Base-by-base conservation (phyloP, 805 yeast genomes). In the Kazachstania africana region DNA sequence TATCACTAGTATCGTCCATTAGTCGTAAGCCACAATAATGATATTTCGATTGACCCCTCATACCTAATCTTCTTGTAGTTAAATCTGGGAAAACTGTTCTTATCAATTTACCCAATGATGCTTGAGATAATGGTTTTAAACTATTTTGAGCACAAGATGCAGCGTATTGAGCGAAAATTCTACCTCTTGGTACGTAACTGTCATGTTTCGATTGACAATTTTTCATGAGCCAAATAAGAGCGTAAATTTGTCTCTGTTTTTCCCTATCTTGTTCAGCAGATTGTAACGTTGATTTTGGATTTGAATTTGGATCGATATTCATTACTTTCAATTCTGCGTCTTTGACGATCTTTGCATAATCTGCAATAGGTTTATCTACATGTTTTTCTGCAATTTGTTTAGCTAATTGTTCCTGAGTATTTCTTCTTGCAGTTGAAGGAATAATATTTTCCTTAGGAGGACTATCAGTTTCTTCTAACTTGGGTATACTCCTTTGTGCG, bases 41-140 rank as follows among this genome's bases (percentile, higher is more conserved):
- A 54, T 85, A 85, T 49, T 78, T 78, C 14, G 88, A 75, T 47
- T 77, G 79, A 2, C 87, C 87, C 30, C 94, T 64, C 52, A 76
- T 72, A 2, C 95, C 95, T 32, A 84, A 60, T 33, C 95, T 65
- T 40, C 93, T 67, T 0, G 91, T 79, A 19, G 75, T 72, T 38
- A 82, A 60, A 33, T 63, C 61, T 0, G 94, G 91, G 44, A 68
- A 78, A 4, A 72, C 55, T 4, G 75, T 60, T 36, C 76, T 63
- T 13, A 81, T 82, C 26, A 78, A 58, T 45, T 78, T 80, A 4
- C 94, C 94, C 46, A 83, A 70, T 3, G 81, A 72, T 1, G 93
- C 88, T 18, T 83, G 85, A 23, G 78, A 70, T 34, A 80, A 57
- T 1, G 94, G 65, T 33, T 68, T 67, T 25, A 79, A 46, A 5